Conservation (phyloP, 2,329 filamentous ascomycete genomes). For the Calycina marina region DNA sequence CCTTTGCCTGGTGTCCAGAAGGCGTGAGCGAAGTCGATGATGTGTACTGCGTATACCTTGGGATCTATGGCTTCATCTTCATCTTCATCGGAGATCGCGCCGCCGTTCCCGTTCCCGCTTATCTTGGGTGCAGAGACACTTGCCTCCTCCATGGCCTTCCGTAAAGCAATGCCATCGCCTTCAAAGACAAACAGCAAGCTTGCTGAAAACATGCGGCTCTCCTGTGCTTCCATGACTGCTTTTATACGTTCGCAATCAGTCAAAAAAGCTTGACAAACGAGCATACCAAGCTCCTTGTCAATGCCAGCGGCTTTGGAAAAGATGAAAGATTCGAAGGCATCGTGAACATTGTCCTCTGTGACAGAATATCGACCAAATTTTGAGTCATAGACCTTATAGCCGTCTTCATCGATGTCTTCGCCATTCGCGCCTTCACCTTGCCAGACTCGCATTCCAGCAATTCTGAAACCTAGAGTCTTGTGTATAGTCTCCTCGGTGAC, state of each 20-base stretch:
- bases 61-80: conserved; percentile 41
- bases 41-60: conserved; percentile 62
- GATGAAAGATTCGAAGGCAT: conserved; percentile 40
- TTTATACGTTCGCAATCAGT: conserved; percentile 38
- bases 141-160: conserved; percentile 23
- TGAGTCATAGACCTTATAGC: conserved; percentile 47
- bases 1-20: conserved; percentile 65
- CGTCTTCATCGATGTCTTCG: conserved; percentile 36
- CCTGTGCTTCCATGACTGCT: conserved; percentile 36
- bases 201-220: conserved; percentile 46
- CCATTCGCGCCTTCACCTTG: conserved; percentile 39
- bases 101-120: conserved; percentile 11
- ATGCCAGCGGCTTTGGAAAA: conserved; percentile 45
- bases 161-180: conserved; percentile 41
- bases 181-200: conserved; percentile 47
- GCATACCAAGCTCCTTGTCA: conserved; percentile 39
- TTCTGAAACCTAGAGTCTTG: conserved; percentile 43
- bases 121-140: no score
- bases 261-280: conserved; percentile 38
- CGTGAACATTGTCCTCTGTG: conserved; percentile 36
- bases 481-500: conserved; percentile 46
- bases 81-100: conserved; percentile 29
- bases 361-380: conserved; percentile 42
- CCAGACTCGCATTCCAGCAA: conserved; percentile 51
- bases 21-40: conserved; percentile 97